phyloP scores from a whole-genome alignment of 148 eudicot genomes.

The Chenopodium formosanum region DNA sequence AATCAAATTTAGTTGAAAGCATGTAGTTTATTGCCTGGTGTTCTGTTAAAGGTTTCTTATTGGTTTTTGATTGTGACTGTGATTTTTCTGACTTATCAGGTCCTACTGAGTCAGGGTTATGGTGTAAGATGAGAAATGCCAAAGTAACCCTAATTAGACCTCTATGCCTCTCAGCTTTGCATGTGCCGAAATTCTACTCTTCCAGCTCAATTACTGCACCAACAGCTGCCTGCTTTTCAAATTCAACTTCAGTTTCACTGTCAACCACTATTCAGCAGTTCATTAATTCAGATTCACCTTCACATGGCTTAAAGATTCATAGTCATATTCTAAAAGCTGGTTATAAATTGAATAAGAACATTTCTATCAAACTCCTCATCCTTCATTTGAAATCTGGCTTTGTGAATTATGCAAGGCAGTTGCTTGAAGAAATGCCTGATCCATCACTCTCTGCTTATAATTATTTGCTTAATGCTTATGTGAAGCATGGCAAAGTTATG shows the following conservation, averaged over 20 bases:
- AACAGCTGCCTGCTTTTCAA: conserved; percentile 19
- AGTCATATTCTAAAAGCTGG: conserved; percentile 69
- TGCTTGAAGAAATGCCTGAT: conserved; percentile 67
- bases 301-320: conserved; percentile 79
- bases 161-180: conserved; percentile 28
- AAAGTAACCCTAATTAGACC: conserved; percentile 24
- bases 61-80: background rate
- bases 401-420: conserved; percentile 54
- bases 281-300: conserved; percentile 69
- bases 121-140: conserved; percentile 44
- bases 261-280: conserved; percentile 54
- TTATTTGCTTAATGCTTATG: conserved; percentile 71
- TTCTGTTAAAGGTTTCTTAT: background rate
- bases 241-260: conserved; percentile 34
- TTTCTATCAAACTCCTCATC: conserved; percentile 68
- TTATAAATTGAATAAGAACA: conserved; percentile 53
- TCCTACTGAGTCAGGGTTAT: background rate
- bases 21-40: background rate
- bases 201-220: conserved; percentile 20
- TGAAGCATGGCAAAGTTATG: conserved; percentile 38
- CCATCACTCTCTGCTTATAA: conserved; percentile 75
- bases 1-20: background rate
- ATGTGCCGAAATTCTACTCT: conserved; percentile 14
- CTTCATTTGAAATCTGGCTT: conserved; percentile 51
- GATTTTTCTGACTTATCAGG: conserved; percentile 8